Percentiles rank a stretch among this genome's conserved stretches.
phyloP scores from a whole-genome alignment of 805 yeast genomes.

The Huiozyma sinensis region DNA sequence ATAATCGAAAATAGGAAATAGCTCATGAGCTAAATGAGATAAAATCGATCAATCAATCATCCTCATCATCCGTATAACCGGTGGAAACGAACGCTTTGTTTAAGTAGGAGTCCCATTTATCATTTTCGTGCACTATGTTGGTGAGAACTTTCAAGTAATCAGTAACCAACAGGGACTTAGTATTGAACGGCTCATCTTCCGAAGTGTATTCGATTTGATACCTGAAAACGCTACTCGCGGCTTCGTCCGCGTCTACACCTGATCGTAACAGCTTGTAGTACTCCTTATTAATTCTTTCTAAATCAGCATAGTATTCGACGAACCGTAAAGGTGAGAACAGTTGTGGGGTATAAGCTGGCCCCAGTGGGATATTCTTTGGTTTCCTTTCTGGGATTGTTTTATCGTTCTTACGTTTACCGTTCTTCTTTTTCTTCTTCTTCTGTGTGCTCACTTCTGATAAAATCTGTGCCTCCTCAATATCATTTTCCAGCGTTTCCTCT shows the following conservation, averaged over 20 bases:
- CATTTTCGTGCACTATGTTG: slow-evolving; percentile 38
- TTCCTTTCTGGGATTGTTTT: slow-evolving; percentile 50
- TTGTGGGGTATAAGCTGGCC: slow-evolving; percentile 71
- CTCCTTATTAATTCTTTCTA: slow-evolving; percentile 36
- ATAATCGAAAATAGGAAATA: too few species aligned
- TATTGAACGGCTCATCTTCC: slow-evolving; percentile 43
- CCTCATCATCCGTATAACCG: slow-evolving; percentile 43
- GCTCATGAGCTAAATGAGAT: too few species aligned
- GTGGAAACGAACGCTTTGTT: slow-evolving; percentile 53
- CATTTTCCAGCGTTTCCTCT: slow-evolving; percentile 27
- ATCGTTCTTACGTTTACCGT: slow-evolving; percentile 30
- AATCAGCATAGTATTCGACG: slow-evolving; percentile 65
- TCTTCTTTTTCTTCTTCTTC: neutral
- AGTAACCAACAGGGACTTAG: slow-evolving; percentile 46
- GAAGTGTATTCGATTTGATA: slow-evolving; percentile 64
- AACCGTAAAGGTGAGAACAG: slow-evolving; percentile 62
- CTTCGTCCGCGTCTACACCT: slow-evolving; percentile 52
- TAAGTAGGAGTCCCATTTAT: slow-evolving; percentile 47
- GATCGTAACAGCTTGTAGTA: slow-evolving; percentile 37
- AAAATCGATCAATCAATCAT: too few species aligned
- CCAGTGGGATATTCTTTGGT: slow-evolving; percentile 45
- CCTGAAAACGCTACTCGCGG: slow-evolving; percentile 35
- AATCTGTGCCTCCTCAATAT: slow-evolving; percentile 4
- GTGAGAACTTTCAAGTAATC: slow-evolving; percentile 55
- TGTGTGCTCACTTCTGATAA: neutral